Conservation (phyloP, 2,329 filamentous ascomycete genomes). For the Scopulariopsis brevicaulis region DNA sequence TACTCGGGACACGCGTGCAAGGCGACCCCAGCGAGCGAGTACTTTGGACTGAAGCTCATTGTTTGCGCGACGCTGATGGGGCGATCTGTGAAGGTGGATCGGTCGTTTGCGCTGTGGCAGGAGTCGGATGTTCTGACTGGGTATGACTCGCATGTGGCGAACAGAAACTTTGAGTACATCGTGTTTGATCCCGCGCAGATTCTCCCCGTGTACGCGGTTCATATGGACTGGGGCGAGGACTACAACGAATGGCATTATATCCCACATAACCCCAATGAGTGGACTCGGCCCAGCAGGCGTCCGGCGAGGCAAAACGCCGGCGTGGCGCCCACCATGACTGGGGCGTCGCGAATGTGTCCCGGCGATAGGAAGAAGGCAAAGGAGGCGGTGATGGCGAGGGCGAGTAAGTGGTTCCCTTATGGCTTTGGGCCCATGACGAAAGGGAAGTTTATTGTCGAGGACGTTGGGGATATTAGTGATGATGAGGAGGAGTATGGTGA, state of each 20-base stretch:
- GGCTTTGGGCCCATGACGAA: slow-evolving; percentile 30
- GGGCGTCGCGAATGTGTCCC: slow-evolving; percentile 8
- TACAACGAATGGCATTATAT: slow-evolving; percentile 16
- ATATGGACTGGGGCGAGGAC: slow-evolving; percentile 25
- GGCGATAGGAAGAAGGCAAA: slow-evolving; percentile 24
- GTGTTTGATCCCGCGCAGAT: slow-evolving; percentile 29
- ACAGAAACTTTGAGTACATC: slow-evolving; percentile 26
- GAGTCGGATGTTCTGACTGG: slow-evolving; percentile 14
- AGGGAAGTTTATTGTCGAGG: slow-evolving; percentile 29
- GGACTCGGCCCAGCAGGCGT: slow-evolving; percentile 1
- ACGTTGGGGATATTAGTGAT: slow-evolving; percentile 27
- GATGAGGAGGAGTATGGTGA: slow-evolving; percentile 30
- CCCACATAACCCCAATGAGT: slow-evolving; percentile 5
- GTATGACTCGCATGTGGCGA: slow-evolving; percentile 24
- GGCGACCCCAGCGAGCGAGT: slow-evolving; percentile 15
- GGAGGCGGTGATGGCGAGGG: slow-evolving; percentile 24
- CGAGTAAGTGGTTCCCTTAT: slow-evolving; percentile 33
- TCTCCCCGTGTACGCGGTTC: slow-evolving; percentile 31
- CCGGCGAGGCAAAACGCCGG: background rate
- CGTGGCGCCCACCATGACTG: background rate
- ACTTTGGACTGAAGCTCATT: slow-evolving; percentile 26
- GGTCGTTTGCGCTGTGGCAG: slow-evolving; percentile 15
- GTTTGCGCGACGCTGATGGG: slow-evolving; percentile 35
- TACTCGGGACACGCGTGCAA: slow-evolving; percentile 19
- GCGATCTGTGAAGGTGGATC: slow-evolving; percentile 16